phyloP scores from a whole-genome alignment of 306 rosid species.

The Sicyos baderoa region DNA sequence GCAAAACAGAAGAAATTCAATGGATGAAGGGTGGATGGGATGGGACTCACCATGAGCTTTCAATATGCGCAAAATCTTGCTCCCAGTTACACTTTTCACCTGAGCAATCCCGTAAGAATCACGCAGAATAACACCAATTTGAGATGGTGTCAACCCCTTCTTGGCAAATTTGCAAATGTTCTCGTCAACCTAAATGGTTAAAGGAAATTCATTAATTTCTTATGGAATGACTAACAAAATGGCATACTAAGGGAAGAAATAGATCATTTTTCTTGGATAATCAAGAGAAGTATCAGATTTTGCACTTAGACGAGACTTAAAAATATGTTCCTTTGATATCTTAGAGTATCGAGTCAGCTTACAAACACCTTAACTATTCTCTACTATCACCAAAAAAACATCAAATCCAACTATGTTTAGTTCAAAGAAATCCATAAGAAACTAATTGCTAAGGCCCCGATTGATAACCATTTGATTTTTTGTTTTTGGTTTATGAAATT shows the following conservation, averaged over 20 bases:
- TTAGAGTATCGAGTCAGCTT: too few relatives aligned
- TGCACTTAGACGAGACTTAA: background rate
- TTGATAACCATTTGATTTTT: too few relatives aligned
- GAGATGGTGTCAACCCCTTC: slow-evolving; percentile 87
- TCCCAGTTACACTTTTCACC: slow-evolving; percentile 63
- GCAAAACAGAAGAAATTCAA: background rate
- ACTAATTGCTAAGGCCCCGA: too few relatives aligned
- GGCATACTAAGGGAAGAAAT: background rate
- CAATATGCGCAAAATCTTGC: slow-evolving; percentile 64
- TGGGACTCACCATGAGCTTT: slow-evolving; percentile 60
- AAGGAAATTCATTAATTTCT: background rate
- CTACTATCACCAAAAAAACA: too few relatives aligned
- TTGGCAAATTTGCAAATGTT: slow-evolving; percentile 82
- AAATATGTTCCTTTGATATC: background rate
- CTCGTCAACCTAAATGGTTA: slow-evolving; percentile 48
- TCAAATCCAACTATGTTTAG: too few relatives aligned
- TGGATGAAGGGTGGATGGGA: background rate
- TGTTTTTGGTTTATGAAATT: too few relatives aligned
- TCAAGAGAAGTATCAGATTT: background rate
- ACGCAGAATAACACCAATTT: slow-evolving; percentile 89
- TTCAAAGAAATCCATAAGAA: too few relatives aligned
- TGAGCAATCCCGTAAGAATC: slow-evolving; percentile 81
- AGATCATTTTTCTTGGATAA: background rate
- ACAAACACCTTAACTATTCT: too few relatives aligned
- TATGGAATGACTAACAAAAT: background rate